Base-by-base conservation (phyloP, 169 alveolate genomes). In the Eimeria praecox region DNA sequence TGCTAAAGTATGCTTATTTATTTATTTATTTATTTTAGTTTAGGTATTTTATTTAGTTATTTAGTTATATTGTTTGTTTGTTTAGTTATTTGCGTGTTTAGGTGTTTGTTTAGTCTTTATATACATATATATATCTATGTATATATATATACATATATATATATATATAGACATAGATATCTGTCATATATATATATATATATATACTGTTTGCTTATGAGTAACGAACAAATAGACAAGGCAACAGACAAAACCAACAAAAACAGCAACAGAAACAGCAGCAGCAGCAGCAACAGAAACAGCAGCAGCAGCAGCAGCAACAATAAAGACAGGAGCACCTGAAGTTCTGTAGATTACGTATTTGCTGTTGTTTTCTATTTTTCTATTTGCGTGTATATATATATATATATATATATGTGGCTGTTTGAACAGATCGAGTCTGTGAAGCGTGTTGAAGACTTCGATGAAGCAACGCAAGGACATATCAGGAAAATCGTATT, bases 401-500 rank as follows among this genome's bases (percentile, higher is more conserved):
- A 9, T 56, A 14, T 16, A 9, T 56, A 14, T 78, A 5, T 46
- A 6, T 46, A 4, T 40, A 18, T 42, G 14, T 78, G n/a, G n/a
- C n/a, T 62, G 62, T 12, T 78, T 35, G 10, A 4, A 33, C 18
- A 66, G 94, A 46, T 88, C 24, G 94, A 88, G 94, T 88, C 94
- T 40, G 94, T 88, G 66, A 88, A 88, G 86, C 30, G 86, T 18
- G 87, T 92, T 6, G 96, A 86, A 46, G 96, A 94, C 73, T 94
- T 49, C 56, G 96, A 86, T 82, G 96, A 54, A 10, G 96, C 92
- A 5, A 94, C 96, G 40, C 96, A 94, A 77, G 95, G 94, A 38
- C 94, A 75, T 33, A 83, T 94, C 44, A 92, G 94, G 73, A 98
- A 97, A 95, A 98, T 98, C 2, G 95, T 98, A 62, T 98, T 97